phyloP scores from a whole-genome alignment of 495 filamentous ascomycete species.

The Rostrohypoxylon terebratum region DNA sequence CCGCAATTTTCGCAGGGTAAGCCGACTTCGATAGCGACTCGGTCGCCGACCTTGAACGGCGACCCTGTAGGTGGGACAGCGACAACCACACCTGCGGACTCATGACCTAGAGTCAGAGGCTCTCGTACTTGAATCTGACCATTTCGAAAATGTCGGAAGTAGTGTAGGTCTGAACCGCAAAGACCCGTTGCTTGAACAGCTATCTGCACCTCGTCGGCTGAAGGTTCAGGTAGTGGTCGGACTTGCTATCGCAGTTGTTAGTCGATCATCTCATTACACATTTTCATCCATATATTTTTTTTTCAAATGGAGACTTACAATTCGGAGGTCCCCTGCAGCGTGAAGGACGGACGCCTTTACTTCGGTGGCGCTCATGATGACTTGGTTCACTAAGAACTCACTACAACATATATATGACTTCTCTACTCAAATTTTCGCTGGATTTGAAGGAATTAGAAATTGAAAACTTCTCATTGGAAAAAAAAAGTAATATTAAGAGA shows the following conservation, averaged over 20 bases:
- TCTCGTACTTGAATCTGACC: constrained; percentile 73
- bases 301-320: constrained; percentile 59
- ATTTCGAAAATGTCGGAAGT: constrained; percentile 75
- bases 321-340: constrained; percentile 73
- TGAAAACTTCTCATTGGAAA: neutral
- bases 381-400: neutral
- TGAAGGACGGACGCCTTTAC: constrained; percentile 76
- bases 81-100: constrained; percentile 68
- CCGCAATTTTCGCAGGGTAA: constrained; percentile 78
- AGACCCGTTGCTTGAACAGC: constrained; percentile 70
- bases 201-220: constrained; percentile 67
- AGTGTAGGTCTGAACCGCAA: constrained; percentile 77
- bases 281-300: neutral
- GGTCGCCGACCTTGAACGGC: constrained; percentile 68
- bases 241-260: constrained; percentile 56
- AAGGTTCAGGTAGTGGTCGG: constrained; percentile 56
- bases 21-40: constrained; percentile 86
- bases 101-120: constrained; percentile 72
- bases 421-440: neutral
- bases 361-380: constrained; percentile 38
- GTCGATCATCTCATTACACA: neutral
- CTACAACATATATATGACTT: neutral
- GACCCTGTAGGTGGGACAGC: constrained; percentile 61
- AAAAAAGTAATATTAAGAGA: neutral
- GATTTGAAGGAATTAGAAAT: neutral